These are phyloP conservation scores for Ceratocystis colombiana DNA, from an alignment of 2,329 filamentous ascomycete genomes.

Conservation along the genomic window DNA sequence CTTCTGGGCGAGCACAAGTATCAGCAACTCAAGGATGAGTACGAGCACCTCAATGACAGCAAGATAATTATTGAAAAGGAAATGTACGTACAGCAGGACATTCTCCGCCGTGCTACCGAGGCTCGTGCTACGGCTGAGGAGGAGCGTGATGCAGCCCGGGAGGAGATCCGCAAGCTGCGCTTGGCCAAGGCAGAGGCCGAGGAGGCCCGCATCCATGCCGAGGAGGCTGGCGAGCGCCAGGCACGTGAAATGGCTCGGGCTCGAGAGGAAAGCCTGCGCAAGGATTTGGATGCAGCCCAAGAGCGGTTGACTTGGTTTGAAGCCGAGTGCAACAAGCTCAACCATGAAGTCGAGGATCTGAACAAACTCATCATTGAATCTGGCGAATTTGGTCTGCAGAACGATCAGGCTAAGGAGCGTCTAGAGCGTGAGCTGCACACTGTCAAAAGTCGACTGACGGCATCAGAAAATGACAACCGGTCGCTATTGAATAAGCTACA, in stretches of 20 bases:
- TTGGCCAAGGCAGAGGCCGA: slow-evolving; percentile 77
- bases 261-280: slow-evolving; percentile 63
- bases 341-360: slow-evolving; percentile 70
- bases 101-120: slow-evolving; percentile 74
- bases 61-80: slow-evolving; percentile 98
- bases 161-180: slow-evolving; percentile 71
- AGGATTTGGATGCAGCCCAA: slow-evolving; percentile 70
- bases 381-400: slow-evolving; percentile 76
- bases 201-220: slow-evolving; percentile 72
- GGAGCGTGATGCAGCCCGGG: slow-evolving; percentile 79
- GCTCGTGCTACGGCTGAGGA: slow-evolving; percentile 69
- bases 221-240: slow-evolving; percentile 67
- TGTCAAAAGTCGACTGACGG: slow-evolving; percentile 75
- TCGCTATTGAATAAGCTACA: slow-evolving; percentile 94
- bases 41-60: slow-evolving; percentile 74
- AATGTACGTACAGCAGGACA: slow-evolving; percentile 90
- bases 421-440: slow-evolving; percentile 85
- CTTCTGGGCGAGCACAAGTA: slow-evolving; percentile 85
- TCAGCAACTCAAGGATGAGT: slow-evolving; percentile 71
- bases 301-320: slow-evolving; percentile 70
- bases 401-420: slow-evolving; percentile 89
- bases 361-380: slow-evolving; percentile 82
- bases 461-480: slow-evolving; percentile 93
- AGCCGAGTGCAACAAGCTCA: slow-evolving; percentile 64
- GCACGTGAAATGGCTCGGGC: slow-evolving; percentile 71